phyloP scores from a whole-genome alignment of 2,329 filamentous ascomycete species.

The Thyridium curvatum region DNA sequence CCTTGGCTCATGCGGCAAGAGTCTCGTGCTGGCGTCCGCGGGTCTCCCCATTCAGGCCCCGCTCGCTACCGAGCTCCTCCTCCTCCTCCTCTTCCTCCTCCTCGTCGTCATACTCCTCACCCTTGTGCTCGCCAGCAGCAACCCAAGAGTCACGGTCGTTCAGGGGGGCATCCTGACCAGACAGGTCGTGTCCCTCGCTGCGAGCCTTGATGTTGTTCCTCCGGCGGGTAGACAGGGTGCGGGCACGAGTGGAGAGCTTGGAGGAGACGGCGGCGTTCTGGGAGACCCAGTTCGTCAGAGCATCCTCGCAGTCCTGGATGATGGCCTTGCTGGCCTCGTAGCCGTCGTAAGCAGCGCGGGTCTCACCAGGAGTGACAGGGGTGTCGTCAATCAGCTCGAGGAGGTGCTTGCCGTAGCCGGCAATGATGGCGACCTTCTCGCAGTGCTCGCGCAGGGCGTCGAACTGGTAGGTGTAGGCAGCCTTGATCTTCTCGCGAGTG shows the following conservation, averaged over 20 bases:
- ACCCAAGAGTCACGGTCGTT: constrained; percentile 83
- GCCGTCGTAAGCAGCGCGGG: constrained; percentile 89
- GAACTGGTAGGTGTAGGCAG: constrained; percentile 96
- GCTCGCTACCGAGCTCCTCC: constrained; percentile 41
- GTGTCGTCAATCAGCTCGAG: constrained; percentile 94
- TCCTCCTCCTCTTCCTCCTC: constrained; percentile 57
- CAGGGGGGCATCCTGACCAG: constrained; percentile 72
- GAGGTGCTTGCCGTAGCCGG: constrained; percentile 96
- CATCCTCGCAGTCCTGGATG: constrained; percentile 97
- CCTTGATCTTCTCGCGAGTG: constrained; percentile 98
- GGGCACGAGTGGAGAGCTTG: constrained; percentile 80
- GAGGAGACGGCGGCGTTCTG: constrained; percentile 84
- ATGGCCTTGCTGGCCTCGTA: constrained; percentile 98
- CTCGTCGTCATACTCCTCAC: constrained; percentile 57
- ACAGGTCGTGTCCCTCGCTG: constrained; percentile 74
- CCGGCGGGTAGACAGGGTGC: constrained; percentile 80
- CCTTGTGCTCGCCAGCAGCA: constrained; percentile 59
- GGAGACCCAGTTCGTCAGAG: constrained; percentile 93
- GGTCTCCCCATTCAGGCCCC: constrained; percentile 47
- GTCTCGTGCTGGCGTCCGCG: constrained; percentile 49
- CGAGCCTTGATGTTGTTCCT: constrained; percentile 63
- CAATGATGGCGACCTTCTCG: constrained; percentile 97
- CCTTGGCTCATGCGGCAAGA: constrained; percentile 32
- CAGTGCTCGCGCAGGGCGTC: constrained; percentile 95
- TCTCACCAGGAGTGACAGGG: constrained; percentile 95